A percentile compares a stretch with the other conserved stretches of the same genome.
Evolutionary conservation across 345 rosid species (phyloP).

Genomic region (Raphanus sativus): DNA sequence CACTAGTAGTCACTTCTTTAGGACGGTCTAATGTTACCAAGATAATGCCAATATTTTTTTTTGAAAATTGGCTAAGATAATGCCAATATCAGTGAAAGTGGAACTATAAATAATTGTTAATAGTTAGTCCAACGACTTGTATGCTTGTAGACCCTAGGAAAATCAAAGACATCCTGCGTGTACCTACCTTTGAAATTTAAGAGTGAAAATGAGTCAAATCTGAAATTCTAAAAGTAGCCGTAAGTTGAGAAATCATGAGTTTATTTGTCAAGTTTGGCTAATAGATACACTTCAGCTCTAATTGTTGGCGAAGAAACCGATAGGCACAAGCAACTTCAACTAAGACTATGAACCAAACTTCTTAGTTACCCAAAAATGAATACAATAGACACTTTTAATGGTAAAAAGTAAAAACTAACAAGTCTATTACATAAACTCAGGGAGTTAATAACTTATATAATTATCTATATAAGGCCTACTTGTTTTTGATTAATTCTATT

Average conservation of each 20-base stretch:
- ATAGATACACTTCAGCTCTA: background rate
- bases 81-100: background rate
- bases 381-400: background rate
- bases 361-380: background rate
- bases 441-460: background rate
- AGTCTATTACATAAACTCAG: background rate
- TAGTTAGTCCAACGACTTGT: constrained; percentile 14
- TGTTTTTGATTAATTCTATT: background rate
- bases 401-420: background rate
- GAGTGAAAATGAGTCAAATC: background rate
- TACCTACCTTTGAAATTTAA: too few relatives aligned
- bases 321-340: background rate
- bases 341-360: background rate
- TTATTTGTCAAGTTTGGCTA: background rate
- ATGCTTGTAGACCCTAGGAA: constrained; percentile 19
- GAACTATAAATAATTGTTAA: background rate
- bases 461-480: background rate
- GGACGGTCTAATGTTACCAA: background rate
- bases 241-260: background rate
- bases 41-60: background rate
- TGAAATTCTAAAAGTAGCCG: background rate
- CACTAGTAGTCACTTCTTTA: background rate
- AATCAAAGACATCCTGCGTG: constrained; percentile 16
- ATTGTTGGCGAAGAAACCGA: background rate
- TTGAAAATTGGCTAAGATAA: background rate